Evolutionary conservation across 2,329 filamentous ascomycete species (phyloP).

Genomic region (Shiraia sp.): DNA sequence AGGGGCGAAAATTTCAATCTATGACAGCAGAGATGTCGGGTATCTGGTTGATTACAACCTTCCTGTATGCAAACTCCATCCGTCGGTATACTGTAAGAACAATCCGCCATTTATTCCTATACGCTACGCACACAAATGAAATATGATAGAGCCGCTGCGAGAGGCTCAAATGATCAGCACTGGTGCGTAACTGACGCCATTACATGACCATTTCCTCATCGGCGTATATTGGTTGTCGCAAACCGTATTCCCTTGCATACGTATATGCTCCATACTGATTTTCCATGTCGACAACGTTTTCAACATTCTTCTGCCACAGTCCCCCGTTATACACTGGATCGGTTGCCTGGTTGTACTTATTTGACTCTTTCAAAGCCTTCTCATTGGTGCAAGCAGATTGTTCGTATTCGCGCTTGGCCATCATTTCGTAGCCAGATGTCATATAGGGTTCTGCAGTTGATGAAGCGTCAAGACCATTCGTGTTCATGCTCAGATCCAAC

Average conservation of each 20-base stretch:
- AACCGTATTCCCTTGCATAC: conserved; percentile 56
- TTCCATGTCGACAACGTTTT: conserved; percentile 59
- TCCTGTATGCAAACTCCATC: no score
- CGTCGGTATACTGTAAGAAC: neutral
- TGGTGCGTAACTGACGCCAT: conserved; percentile 4
- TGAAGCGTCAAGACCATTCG: conserved; percentile 21
- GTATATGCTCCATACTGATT: conserved; percentile 69
- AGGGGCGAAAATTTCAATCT: no score
- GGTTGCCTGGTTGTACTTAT: conserved; percentile 60
- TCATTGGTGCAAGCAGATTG: conserved; percentile 46
- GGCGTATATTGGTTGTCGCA: conserved; percentile 31
- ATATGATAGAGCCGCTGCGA: no score
- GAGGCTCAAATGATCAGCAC: no score
- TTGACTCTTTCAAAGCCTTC: conserved; percentile 34
- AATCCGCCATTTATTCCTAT: neutral
- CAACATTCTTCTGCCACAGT: conserved; percentile 53
- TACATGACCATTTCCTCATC: conserved; percentile 50
- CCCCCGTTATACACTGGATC: conserved; percentile 69
- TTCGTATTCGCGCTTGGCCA: conserved; percentile 68
- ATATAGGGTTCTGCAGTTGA: conserved; percentile 79
- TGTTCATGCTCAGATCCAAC: conserved; percentile 32
- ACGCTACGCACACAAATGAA: neutral
- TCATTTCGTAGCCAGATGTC: conserved; percentile 74
- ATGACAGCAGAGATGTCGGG: no score
- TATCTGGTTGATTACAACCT: no score